Base-by-base conservation (phyloP, 2,329 filamentous ascomycete species). In the Colletotrichum euphorbiae region DNA sequence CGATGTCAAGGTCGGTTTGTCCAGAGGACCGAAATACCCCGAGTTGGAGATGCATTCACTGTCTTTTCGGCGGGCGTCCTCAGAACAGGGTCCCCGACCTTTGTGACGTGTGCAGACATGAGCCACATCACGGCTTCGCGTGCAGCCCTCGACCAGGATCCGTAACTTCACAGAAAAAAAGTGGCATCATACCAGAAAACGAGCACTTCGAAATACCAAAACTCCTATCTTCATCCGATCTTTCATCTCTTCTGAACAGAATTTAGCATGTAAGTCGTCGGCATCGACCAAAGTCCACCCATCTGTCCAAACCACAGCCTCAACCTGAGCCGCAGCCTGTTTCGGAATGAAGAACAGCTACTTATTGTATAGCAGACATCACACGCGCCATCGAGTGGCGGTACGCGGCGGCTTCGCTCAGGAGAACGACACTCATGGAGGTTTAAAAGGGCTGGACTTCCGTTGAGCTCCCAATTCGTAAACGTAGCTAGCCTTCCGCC, bases 331-430 rank as follows among this genome's bases (percentile, higher is more conserved):
- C 63, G 58, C 51, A 62, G 42, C 51, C 56, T 36, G 51, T 63
- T 63, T 57, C 51, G 52, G 19, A 62, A 56, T 62, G 43, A 36
- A 13, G 8, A 19, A 24, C 12, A 8, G 13, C 11, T 9, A 31
- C n/a, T n/a, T n/a, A n/a, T 46, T 40, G 43, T 40, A 38, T n/a
- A 31, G 15, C 36, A 40, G 15, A 28, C 42, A 19, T 21, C 57
- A 62, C 58, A 55, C 63, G 40, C 42, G 58, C 63, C 64, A 50
- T 56, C 43, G 5, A 24, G 64, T 45, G 51, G 59, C 59, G 42
- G 50, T 57, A 59, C 51, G 50, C 3, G 17, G n/a, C 8, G 36
- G 12, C 24, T 15, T 24, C n/a, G 7, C 33, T 54, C 33, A 54
- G 31, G 31, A 38, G 31, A 38, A 38, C 28, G 28, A 28, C 7